Base-by-base conservation (phyloP, 768 basidiomycete genomes). In the Ramaria sp. region DNA sequence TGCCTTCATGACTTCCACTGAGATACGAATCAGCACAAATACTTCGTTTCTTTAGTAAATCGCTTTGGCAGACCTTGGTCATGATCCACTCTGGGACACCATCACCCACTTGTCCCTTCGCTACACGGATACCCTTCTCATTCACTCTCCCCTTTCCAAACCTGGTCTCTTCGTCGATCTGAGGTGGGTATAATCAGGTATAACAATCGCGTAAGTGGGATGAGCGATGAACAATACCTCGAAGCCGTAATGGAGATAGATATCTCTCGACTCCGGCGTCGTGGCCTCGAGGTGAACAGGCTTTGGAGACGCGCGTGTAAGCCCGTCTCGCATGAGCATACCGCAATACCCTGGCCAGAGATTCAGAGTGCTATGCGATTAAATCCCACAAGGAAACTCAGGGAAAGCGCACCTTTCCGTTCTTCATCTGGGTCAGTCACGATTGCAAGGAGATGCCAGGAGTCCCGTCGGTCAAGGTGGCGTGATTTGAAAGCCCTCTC, bases 241-340 rank as follows among this genome's bases (percentile, higher is more conserved):
- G 44, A 64, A 64, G 2, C 61, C 63, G 18, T 52, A 51, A 32
- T 59, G 63, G 5, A 43, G 30, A 48, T 62, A 62, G 15, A 61
- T 58, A 22, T 61, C 58, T 20, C 59, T 52, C n/a, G 58, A 56
- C 20, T 36, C 51, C 1, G 55, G 39, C 22, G 61, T 59, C 27
- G 59, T 56, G 7, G 62, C 57, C 37, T 63, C 59, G 22, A 62
- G 44, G 18, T 56, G 48, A 8, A 61, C 48, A 0, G 61, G 58
- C 39, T 58, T 57, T 7, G 58, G 58, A 9, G 44, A 30, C 15
- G 59, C 50, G 30, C 59, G 58, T 15, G 53, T 38, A 28, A 61
- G 57, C 1, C 62, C 60, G 34, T 60, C 57, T 27, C 53, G 43
- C 44, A 64, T 45, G 18, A 60, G 56, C n/a, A 62, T 36, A 6